Evolutionary conservation across 257 asterid genomes (phyloP).

Genomic region (Parsonsia alboflavescens): DNA sequence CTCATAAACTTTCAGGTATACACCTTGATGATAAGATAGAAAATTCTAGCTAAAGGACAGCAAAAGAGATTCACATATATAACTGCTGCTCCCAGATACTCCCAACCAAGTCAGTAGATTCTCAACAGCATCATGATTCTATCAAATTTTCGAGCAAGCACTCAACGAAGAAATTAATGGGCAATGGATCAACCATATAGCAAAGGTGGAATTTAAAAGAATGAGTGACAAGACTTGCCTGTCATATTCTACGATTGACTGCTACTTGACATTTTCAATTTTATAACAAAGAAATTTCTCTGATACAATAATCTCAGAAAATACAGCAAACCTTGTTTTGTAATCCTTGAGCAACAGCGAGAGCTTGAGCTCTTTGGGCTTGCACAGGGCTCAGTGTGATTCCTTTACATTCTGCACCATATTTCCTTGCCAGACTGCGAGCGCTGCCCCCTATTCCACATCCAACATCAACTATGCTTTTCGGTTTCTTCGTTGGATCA

Average conservation of each 20-base stretch:
- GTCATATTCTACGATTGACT: neutral
- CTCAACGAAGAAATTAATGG: neutral
- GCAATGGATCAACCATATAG: neutral
- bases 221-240: neutral
- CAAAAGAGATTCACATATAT: neutral
- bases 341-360: conserved; percentile 78
- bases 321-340: conserved; percentile 39
- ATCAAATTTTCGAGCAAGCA: neutral
- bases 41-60: neutral
- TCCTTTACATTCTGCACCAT: conserved; percentile 62
- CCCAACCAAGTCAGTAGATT: neutral
- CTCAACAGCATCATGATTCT: neutral
- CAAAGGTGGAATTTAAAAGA: neutral
- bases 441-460: conserved; percentile 99
- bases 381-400: conserved; percentile 97
- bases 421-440: conserved; percentile 68
- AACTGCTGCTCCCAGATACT: neutral
- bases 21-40: neutral
- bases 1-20: neutral
- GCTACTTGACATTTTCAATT: neutral
- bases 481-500: conserved; percentile 44
- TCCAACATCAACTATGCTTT: conserved; percentile 83
- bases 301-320: neutral
- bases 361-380: conserved; percentile 85
- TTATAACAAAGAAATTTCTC: neutral